Conservation (phyloP, 2,329 filamentous ascomycete species). For the Epichloe uncinata region DNA sequence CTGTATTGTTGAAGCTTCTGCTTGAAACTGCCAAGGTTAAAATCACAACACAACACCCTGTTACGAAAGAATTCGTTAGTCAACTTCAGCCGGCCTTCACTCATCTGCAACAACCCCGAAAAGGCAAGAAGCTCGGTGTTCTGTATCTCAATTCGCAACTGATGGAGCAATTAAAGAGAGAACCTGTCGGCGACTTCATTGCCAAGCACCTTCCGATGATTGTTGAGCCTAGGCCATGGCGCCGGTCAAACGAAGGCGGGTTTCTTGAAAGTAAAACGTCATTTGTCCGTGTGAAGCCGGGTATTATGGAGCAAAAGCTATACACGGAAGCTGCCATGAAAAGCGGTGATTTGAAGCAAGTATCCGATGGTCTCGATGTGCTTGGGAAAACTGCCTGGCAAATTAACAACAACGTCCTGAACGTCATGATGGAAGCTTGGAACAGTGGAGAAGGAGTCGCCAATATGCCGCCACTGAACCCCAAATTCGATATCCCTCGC, state of each 20-base stretch:
- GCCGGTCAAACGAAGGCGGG: slow-evolving; percentile 57
- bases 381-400: slow-evolving; percentile 79
- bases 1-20: slow-evolving; percentile 34
- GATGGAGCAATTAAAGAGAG: slow-evolving; percentile 52
- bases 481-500: slow-evolving; percentile 45
- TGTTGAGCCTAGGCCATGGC: slow-evolving; percentile 71
- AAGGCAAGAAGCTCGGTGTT: slow-evolving; percentile 63
- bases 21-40: slow-evolving; percentile 49
- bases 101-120: slow-evolving; percentile 52
- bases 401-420: slow-evolving; percentile 67
- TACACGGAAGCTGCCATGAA: slow-evolving; percentile 70
- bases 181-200: slow-evolving; percentile 61
- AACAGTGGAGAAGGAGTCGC: slow-evolving; percentile 72
- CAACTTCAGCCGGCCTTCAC: slow-evolving; percentile 69
- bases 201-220: slow-evolving; percentile 89
- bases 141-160: slow-evolving; percentile 56
- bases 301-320: slow-evolving; percentile 58
- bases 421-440: slow-evolving; percentile 84
- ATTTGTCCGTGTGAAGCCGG: slow-evolving; percentile 59
- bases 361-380: slow-evolving; percentile 71
- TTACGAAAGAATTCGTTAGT: slow-evolving; percentile 46
- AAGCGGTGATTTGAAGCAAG: slow-evolving; percentile 64
- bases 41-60: slow-evolving; percentile 53
- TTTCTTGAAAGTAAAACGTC: slow-evolving; percentile 57
- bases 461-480: slow-evolving; percentile 61